Percentiles rank a stretch among this genome's conserved stretches.
Conservation (phyloP, 1,284 basidiomycete genomes). For the Ceratorhiza oryzae-sativae region DNA sequence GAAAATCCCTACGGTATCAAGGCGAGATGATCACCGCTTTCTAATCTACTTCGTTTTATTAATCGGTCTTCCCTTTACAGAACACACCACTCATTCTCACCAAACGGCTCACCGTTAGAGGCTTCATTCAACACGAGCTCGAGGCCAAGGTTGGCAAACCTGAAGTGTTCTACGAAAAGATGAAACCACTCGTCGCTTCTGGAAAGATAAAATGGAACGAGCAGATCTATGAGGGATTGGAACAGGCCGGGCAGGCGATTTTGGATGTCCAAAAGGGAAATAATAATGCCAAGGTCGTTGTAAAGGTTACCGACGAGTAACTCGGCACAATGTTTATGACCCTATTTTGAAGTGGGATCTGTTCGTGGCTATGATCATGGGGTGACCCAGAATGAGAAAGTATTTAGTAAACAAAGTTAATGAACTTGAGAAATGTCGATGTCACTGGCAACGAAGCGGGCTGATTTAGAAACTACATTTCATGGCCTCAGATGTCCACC, state of each 20-base stretch:
- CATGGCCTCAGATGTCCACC: no score
- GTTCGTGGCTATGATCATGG: background rate
- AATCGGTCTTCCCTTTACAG: conserved; percentile 38
- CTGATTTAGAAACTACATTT: no score
- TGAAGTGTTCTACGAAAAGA: conserved; percentile 59
- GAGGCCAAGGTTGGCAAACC: conserved; percentile 50
- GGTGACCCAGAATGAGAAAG: background rate
- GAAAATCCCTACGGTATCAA: conserved; percentile 49
- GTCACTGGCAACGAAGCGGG: no score
- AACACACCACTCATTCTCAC: conserved; percentile 55
- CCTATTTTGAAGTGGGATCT: background rate
- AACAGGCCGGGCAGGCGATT: conserved; percentile 50
- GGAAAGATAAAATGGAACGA: conserved; percentile 70
- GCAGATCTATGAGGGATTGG: conserved; percentile 60
- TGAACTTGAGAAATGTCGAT: no score
- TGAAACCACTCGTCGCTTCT: conserved; percentile 60
- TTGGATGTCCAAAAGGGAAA: conserved; percentile 33
- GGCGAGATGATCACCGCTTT: conserved; percentile 41
- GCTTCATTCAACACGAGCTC: conserved; percentile 63
- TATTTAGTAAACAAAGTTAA: background rate
- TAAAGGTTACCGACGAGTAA: background rate
- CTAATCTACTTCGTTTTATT: background rate
- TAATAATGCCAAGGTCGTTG: conserved; percentile 3
- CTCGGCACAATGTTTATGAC: background rate
- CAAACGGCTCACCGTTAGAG: conserved; percentile 63